Base-by-base conservation (phyloP, 257 asterid genomes). In the Prunella vulgaris region DNA sequence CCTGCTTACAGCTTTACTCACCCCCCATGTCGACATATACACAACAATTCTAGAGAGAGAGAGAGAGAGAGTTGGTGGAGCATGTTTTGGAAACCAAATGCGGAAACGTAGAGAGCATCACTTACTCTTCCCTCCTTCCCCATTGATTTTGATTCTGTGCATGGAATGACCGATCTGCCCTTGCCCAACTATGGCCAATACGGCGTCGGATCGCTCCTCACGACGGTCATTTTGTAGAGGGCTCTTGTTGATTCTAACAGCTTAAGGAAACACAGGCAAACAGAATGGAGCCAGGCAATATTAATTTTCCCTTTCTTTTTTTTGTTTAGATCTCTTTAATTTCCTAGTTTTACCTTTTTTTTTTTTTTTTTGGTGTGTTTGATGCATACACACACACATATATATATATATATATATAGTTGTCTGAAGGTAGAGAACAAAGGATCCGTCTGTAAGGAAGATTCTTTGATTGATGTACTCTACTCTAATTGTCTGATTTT, bases 281-380 rank as follows among this genome's bases (percentile, higher is more conserved):
- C 96, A 87, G 90, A 84, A 78, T 68, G 92, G 94, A 84, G 94
- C 94, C 96, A 89, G 96, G 96, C 94, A 89, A 80, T 64, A 15
- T 67, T 69, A 67, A 0, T 10, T 49, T 62, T 64, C 25, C 44
- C 4, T 10, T 74, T 66, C 18, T 15, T 63, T 63, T 49, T 13
- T 0, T 42, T 40, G 0, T 22, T 10, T 32, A 46, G 30, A 51
- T 69, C 60, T 57, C 57, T 46, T 21, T 33, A 42, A 0, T 73
- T 15, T 24, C 52, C 37, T 2, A 35, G 21, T 48, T 10, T 6
- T 35, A 61, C 21, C 51, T 57, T 60, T 17, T 14, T 27, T 46
- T 35, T 10, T 5, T 32, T 22, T 1, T 10, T n/a, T 27, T 32
- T 71, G 57, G n/a, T 57, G 32, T 66, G 32, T 1, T n/a, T n/a